Evolutionary conservation across 1,284 basidiomycete species (phyloP), one percentile per base, ranked within the genome.

Genomic region (Trametes sp.): DNA sequence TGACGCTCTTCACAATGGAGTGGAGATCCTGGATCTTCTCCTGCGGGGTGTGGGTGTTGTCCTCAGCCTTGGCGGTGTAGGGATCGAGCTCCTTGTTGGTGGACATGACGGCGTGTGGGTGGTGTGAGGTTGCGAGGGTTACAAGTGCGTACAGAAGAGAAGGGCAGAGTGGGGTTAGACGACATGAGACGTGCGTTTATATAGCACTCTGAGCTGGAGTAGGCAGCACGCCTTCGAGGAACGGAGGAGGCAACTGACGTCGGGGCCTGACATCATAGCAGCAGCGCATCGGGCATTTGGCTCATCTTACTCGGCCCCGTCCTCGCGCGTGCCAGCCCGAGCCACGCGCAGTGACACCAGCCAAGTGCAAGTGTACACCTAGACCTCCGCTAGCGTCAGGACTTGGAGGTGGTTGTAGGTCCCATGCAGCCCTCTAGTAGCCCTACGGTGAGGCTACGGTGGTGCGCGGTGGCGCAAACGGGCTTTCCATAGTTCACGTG

Each of bases 21-120:
- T 87, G 87, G 41, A 92, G 79, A 84, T 88, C 88, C 59, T 81
- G 75, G 38, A 92, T 87, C 76, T 90, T 93, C 71, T 91, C 83
- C 68, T 86, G 83, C 16, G 84, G 82, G 2, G 84, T 81, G 45
- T 84, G 73, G 61, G 82, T 75, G 56, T 80, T 77, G 72, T 83
- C 85, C 69, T 87, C 81, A 4, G 89, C 87, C 59, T 85, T 80
- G 54, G 81, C 76, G 66, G 85, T 85, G 75, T 87, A 90, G 0
- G 90, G 87, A 74, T 93, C 90, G 69, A 92, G 85, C 61, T 72
- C 69, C 69, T 73, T 75, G 70, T 75, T 76, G 11, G 50, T 14
- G 60, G 71, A 61, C 65, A 73, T 72, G 64, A 74, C 75, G 52
- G 38, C 2, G 71, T 55, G 45, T 9, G 46, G 36, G 45, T 35